phyloP scores from a whole-genome alignment of 2,329 filamentous ascomycete genomes.

The Curvularia sp. region DNA sequence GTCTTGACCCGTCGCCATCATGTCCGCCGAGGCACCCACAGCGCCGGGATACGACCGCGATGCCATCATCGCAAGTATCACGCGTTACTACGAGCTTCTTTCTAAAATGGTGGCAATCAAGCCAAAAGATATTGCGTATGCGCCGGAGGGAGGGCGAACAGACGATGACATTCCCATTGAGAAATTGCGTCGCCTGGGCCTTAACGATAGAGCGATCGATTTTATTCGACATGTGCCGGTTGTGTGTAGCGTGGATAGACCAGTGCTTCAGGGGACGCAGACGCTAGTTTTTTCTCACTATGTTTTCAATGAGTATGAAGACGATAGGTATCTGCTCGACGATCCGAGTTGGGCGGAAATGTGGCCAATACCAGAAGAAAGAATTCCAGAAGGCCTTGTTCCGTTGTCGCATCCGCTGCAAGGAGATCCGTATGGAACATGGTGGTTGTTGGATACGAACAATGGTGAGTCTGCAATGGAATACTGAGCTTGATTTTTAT shows the following conservation, averaged over 20 bases:
- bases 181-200: background rate
- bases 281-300: background rate
- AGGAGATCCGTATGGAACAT: background rate
- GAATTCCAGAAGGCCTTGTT: slow-evolving; percentile 1
- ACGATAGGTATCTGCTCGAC: slow-evolving; percentile 2
- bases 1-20: background rate
- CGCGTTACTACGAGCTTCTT: slow-evolving; percentile 4
- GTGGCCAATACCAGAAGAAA: background rate
- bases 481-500: background rate
- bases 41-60: slow-evolving; percentile 4
- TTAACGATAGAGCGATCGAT: slow-evolving; percentile 6
- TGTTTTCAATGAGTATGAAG: background rate
- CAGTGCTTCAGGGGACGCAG: background rate
- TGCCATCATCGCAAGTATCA: slow-evolving; percentile 5
- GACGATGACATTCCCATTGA: background rate
- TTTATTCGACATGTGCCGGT: slow-evolving; percentile 7
- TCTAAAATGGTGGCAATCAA: slow-evolving; percentile 5
- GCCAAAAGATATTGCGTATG: slow-evolving; percentile 1
- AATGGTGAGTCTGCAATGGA: slow-evolving; percentile 3
- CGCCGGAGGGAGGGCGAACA: background rate
- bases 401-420: background rate
- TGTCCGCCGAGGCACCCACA: slow-evolving; percentile 1
- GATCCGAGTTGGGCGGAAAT: background rate
- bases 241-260: slow-evolving; percentile 1
- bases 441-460: slow-evolving; percentile 10